Evolutionary conservation across 2,329 filamentous ascomycete species (phyloP), one percentile per base, ranked within the genome.

Genomic region (Diaporthe sp.): DNA sequence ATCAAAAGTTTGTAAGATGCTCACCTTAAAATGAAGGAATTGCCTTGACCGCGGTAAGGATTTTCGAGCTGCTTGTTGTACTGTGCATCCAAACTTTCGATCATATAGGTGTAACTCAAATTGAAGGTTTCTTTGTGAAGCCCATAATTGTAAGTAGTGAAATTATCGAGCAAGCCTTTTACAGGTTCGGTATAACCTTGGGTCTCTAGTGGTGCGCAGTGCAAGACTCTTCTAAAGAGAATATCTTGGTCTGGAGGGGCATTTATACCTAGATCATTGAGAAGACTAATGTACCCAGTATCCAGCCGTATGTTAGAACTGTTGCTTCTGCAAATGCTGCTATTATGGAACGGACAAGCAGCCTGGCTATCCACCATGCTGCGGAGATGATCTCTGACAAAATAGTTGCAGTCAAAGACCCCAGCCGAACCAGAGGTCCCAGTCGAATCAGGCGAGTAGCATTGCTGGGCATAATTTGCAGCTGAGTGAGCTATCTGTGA

Each of bases 241-340:
- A 80, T 72, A 6, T 78, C 58, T n/a, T 80, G 70, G 2, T 78
- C 34, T 9, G 17, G 20, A 0, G 76, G 78, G 1, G 73, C 68
- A 53, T 80, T 81, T 12, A 80, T 63, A 1, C 79, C 80, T 2
- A 81, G 25, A n/a, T 81, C 60, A 0, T 71, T n/a, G 25, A 78
- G 60, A 10, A 77, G 79, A 47, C 80, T 70, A 6, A 81, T 31
- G 53, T 74, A 71, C 1, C 78, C 78, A 1, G 78, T 60, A 15
- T 78, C 79, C 1, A 79, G 4, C 6, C 76, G 37, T 22, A 78
- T 47, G 8, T 70, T 80, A 1, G 31, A 17, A 15, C 61, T 49
- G 1, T 42, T 39, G 5, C 34, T 73, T 20, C 42, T 13, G 39
- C 80, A 80, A 0, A 80, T 73, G 0, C 37, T 42, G 7, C 34